Evolutionary conservation across 1,284 basidiomycete genomes (phyloP), one percentile per base, ranked within the genome.

Genomic region (Amylostereum areolatum): DNA sequence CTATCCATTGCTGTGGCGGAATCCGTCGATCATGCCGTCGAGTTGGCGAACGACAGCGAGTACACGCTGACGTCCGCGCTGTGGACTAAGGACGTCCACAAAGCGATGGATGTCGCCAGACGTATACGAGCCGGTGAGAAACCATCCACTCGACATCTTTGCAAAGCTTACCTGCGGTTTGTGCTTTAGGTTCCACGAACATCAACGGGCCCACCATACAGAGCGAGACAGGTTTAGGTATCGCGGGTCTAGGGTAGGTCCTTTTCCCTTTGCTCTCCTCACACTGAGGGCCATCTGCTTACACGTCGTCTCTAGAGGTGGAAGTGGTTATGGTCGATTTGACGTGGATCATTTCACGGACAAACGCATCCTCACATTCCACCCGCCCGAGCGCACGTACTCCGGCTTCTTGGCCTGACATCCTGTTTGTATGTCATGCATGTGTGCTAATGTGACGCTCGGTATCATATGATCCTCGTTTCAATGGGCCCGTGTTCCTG

Each of bases 11-110:
- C 75, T 2, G 66, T 67, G 1, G 71, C 74, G 18, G 72, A 78
- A 30, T 74, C 71, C 1, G 57, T 74, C 8, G 76, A 80, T 35
- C 78, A 80, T 56, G 78, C 77, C 0, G 64, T 81, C 12, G 70
- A 75, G 24, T 59, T 78, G 9, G 78, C 78, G 3, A 81, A 85
- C 55, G 69, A 72, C 4, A 71, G 77, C 0, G 73, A 76, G 0
- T 84, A 81, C 54, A 75, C 78, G 2, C 61, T 85, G 32, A 65
- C 69, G 1, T 72, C 80, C 0, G 65, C 71, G 1, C 54, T 85
- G 6, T 85, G 81, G 78, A 78, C 81, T 0, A 60, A 57, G 3
- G 72, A 83, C 55, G 51, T 77, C 11, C 66, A 71, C 50, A 60
- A 59, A 11, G 80, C 74, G 2, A 64, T 78, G 48, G 60, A 72